phyloP scores from a whole-genome alignment of 1,284 basidiomycete genomes.

The Melampsora larici-populina region DNA sequence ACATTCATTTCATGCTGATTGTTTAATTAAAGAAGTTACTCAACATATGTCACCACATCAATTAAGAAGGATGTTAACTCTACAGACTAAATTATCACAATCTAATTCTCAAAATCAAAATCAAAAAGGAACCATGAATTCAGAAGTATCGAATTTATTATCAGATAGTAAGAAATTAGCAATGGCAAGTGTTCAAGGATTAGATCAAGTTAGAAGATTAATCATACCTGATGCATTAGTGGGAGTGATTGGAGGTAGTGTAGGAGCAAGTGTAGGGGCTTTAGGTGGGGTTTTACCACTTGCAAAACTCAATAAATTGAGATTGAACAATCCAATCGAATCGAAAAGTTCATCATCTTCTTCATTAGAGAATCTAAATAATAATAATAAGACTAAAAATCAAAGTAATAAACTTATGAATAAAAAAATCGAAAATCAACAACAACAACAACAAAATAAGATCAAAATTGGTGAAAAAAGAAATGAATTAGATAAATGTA shows the following conservation, averaged over 20 bases:
- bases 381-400: neutral
- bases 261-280: slow-evolving; percentile 46
- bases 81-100: slow-evolving; percentile 70
- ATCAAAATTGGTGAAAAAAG: slow-evolving; percentile 43
- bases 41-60: slow-evolving; percentile 77
- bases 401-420: no score
- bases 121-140: neutral
- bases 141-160: slow-evolving; percentile 59
- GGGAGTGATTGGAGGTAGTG: slow-evolving; percentile 53
- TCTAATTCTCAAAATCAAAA: neutral
- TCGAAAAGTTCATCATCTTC: slow-evolving; percentile 48
- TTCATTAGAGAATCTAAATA: slow-evolving; percentile 16
- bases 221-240: slow-evolving; percentile 83
- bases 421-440: neutral
- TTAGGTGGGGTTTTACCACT: slow-evolving; percentile 58
- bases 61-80: slow-evolving; percentile 73
- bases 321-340: slow-evolving; percentile 59
- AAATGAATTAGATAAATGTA: slow-evolving; percentile 64
- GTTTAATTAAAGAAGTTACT: slow-evolving; percentile 66
- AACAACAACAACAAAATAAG: neutral
- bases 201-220: slow-evolving; percentile 76
- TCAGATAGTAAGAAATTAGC: slow-evolving; percentile 68
- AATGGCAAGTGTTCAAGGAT: slow-evolving; percentile 64
- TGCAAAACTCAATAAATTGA: slow-evolving; percentile 63
- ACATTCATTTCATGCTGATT: slow-evolving; percentile 64